A percentile compares a stretch with the other conserved stretches of the same genome.
Evolutionary conservation across 352 stramenopile species (phyloP).

Genomic region (Blastocystis sp.): DNA sequence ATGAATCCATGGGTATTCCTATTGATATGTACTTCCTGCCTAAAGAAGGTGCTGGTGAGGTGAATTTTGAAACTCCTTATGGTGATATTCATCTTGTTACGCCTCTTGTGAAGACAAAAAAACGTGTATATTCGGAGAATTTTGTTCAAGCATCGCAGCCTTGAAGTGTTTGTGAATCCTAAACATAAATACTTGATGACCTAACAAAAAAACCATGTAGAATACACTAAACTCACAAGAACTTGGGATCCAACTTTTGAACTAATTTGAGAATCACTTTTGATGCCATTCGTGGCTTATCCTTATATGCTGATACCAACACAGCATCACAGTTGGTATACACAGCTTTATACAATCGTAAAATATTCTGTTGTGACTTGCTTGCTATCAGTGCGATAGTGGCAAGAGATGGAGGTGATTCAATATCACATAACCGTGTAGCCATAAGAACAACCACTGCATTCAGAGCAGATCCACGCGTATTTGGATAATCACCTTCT

Average conservation of each 20-base stretch:
- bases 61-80: conserved; percentile 43
- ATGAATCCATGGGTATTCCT: not conserved
- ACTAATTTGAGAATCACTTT: conserved; percentile 48
- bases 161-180: not conserved
- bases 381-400: not conserved
- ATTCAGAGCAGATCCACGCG: conserved; percentile 21
- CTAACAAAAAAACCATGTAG: not conserved
- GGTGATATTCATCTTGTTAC: conserved; percentile 12
- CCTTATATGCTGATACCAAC: conserved; percentile 7
- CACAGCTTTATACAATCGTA: conserved; percentile 53
- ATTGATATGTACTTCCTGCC: not conserved
- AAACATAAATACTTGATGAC: not conserved
- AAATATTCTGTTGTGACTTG: conserved; percentile 25
- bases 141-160: conserved; percentile 11
- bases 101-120: not conserved
- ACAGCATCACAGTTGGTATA: conserved; percentile 61
- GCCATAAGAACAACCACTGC: conserved; percentile 49
- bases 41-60: not conserved
- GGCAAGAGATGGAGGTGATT: not conserved
- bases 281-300: not conserved
- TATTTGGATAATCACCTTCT: conserved; percentile 50
- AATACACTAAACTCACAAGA: conserved; percentile 51
- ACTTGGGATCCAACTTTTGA: conserved; percentile 61
- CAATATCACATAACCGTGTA: conserved; percentile 21
- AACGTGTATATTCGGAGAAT: not conserved